Base-by-base conservation (phyloP, 305 asterid species). In the Galium porrigens region DNA sequence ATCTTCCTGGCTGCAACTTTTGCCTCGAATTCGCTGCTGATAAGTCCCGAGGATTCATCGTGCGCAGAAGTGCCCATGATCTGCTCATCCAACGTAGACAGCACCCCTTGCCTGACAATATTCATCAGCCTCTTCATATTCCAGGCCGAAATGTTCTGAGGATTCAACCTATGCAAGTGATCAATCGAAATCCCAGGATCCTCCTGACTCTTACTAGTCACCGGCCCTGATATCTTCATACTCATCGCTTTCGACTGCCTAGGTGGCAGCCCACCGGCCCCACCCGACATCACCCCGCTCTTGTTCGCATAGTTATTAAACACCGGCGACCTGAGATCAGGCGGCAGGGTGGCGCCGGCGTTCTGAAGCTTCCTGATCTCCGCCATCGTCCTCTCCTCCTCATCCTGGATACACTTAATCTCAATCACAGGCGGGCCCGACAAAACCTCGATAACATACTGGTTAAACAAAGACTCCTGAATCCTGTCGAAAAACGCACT, bases 1-100 rank as follows among this genome's bases (percentile, higher is more conserved):
- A 94, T 87, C 73, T 87, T 89, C 82, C 97, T 85, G n/a, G 99
- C 99, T 0, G 99, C 99, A 68, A 70, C 56, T 49, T 80, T 89
- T 14, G 99, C 99, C 83, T 89, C 96, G 4, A 18, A 68, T 59
- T 94, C 99, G 18, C 95, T 94, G 78, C 84, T 84, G 59, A 94
- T 94, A 72, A 86, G 89, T 0, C 84, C 83, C 0, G 89, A 68
- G 20, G 83, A 68, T 69, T 92, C 99, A 49, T 89, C 95, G 0
- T 82, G 86, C 42, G 67, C 68, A 6, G 84, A 42, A 65, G 78
- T 75, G 36, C 70, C 78, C 46, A 76, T 71, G 51, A 81, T 85
- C 6, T 74, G 87, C 74, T 94, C 99, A 10, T 94, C 96, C 72
- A 87, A 29, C 0, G 99, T 94, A 2, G 89, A 80, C 15, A 94